These are phyloP conservation scores for Toxicodendron radicans DNA, from an alignment of 345 rosid genomes.

Conservation along the genomic window DNA sequence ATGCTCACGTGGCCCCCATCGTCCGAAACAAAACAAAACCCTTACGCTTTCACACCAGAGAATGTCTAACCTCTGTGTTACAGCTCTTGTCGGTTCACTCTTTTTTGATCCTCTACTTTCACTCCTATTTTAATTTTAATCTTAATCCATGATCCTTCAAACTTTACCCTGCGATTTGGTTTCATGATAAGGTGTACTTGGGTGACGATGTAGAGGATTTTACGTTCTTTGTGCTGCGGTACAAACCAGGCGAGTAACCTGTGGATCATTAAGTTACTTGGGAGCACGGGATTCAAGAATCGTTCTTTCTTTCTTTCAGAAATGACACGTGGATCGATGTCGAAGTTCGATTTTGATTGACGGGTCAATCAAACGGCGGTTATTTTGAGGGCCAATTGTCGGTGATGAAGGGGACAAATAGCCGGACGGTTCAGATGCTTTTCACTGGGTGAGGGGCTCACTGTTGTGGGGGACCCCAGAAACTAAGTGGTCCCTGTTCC, in stretches of 20 bases:
- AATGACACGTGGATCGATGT: conserved; percentile 34
- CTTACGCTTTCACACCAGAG: conserved; percentile 10
- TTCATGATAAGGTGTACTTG: too few relatives aligned
- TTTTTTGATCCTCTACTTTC: background rate
- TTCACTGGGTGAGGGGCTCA: conserved; percentile 17
- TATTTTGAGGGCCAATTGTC: conserved; percentile 30
- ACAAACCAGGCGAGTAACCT: background rate
- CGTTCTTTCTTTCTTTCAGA: background rate
- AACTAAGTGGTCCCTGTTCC: conserved; percentile 14
- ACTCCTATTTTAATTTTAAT: background rate
- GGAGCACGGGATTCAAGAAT: background rate
- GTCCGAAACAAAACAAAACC: conserved; percentile 1
- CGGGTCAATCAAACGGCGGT: conserved; percentile 32
- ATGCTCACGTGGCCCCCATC: conserved; percentile 18
- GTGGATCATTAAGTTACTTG: background rate
- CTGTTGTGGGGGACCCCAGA: conserved; percentile 11
- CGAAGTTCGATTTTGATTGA: conserved; percentile 15
- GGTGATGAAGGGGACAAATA: conserved; percentile 39
- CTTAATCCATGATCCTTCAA: too few relatives aligned
- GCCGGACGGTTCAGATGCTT: conserved; percentile 41
- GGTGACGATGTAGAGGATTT: too few relatives aligned
- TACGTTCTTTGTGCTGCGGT: background rate
- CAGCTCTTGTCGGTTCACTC: conserved; percentile 12
- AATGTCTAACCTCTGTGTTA: conserved; percentile 21
- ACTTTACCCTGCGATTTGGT: too few relatives aligned